Base-by-base conservation (phyloP, 1,284 basidiomycete species). In the Ceratobasidium sp. region DNA sequence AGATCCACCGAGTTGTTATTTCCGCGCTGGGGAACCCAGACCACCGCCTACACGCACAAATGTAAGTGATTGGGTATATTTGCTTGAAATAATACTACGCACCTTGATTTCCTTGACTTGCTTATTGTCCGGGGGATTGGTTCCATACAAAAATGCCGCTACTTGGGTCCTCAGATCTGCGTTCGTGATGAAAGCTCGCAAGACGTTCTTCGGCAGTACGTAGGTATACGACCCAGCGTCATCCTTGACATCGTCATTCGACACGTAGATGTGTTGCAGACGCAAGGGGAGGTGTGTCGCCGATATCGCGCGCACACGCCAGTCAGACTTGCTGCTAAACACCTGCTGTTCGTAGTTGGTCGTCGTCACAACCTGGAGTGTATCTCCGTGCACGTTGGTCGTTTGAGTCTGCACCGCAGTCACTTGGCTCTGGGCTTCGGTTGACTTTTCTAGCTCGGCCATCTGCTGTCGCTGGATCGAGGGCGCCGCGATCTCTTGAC, bases 261-360 rank as follows among this genome's bases (percentile, higher is more conserved):
- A 98, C 49, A 99, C 98, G 82, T 98, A 98, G 82, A 98, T 96
- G 81, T 99, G 96, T 82, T 98, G 97, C 75, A 98, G 87, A 80
- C 98, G 94, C 66, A 99, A 90, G 19, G 97, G 91, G 76, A 99
- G 87, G 83, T 99, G 96, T 53, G 96, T 99, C 0, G 98, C 93
- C 6, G 93, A 95, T 78, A 98, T 96, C 19, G 96, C 96, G 76
- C 96, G 92, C 24, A 98, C 93, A 79, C 98, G 94, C 98, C 98
- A 99, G 83, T 99, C 98, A 14, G 96, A 98, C 86, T 99, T 99
- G 85, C 92, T 95, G 81, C 94, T 96, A 85, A 99, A 99, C 29
- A 95, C 92, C 81, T 96, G 92, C 80, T 98, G 95, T 83, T 98
- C 98, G 82, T 99, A 99, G 82, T 95, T 96, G 75, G 97, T 98